Conservation (phyloP, 1,284 basidiomycete genomes). For the Cryptococcus sp. region DNA sequence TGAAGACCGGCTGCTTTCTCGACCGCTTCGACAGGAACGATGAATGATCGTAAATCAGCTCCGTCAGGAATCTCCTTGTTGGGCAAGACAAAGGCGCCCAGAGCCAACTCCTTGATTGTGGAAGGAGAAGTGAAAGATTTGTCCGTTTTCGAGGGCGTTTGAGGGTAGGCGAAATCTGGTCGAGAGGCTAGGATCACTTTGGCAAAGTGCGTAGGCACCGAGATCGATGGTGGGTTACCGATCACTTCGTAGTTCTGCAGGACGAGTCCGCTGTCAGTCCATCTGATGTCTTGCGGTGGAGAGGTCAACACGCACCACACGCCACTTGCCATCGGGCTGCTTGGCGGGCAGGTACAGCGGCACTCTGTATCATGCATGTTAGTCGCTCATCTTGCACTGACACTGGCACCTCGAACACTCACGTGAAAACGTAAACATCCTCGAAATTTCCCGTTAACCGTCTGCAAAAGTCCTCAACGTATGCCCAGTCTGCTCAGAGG, state of each 20-base stretch:
- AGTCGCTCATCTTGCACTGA: not conserved
- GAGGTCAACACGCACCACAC: conserved; percentile 67
- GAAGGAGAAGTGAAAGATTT: conserved; percentile 31
- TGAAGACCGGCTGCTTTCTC: conserved; percentile 88
- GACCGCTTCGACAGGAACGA: conserved; percentile 78
- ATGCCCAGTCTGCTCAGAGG: conserved; percentile 82
- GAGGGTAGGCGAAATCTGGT: conserved; percentile 70
- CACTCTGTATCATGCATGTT: conserved; percentile 53
- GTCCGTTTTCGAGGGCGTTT: conserved; percentile 53
- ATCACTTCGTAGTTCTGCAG: conserved; percentile 86
- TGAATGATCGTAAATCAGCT: conserved; percentile 73
- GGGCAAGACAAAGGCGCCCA: conserved; percentile 92
- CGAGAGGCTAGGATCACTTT: conserved; percentile 86
- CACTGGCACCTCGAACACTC: conserved; percentile 14
- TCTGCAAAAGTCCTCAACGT: conserved; percentile 93
- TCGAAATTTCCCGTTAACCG: conserved; percentile 80
- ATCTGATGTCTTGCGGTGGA: not conserved
- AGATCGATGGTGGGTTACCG: conserved; percentile 82
- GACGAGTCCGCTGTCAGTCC: not conserved
- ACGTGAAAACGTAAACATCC: conserved; percentile 96
- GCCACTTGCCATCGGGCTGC: conserved; percentile 87
- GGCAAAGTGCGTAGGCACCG: conserved; percentile 97
- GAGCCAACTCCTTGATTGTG: conserved; percentile 68
- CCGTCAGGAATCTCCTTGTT: conserved; percentile 86
- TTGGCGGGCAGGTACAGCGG: conserved; percentile 92